phyloP scores from a whole-genome alignment of 116 monocot species.

The Papilionanthe hybrid region DNA sequence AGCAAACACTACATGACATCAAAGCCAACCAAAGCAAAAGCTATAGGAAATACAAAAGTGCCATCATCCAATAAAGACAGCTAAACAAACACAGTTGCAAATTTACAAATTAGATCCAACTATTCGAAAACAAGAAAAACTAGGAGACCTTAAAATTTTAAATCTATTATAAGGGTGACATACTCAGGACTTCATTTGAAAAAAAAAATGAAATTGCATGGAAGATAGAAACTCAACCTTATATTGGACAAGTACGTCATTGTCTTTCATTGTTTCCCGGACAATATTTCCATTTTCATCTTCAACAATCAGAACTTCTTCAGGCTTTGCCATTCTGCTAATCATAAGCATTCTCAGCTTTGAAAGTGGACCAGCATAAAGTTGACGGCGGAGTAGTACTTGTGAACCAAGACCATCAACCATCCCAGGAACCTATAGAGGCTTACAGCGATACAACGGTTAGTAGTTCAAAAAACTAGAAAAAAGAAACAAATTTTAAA shows the following conservation, averaged over 20 bases:
- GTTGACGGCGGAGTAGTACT: conserved; percentile 63
- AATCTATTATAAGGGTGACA: neutral
- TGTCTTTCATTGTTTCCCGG: conserved; percentile 98
- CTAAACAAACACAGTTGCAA: neutral
- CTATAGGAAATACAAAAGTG: neutral
- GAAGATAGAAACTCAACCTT: conserved; percentile 41
- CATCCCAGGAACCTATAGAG: conserved; percentile 49
- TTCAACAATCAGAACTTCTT: conserved; percentile 97
- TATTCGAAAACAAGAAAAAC: neutral
- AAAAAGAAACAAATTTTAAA: neutral
- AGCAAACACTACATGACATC: neutral
- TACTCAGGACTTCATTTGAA: neutral
- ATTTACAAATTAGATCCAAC: neutral
- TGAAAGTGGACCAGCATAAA: conserved; percentile 79
- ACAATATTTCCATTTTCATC: conserved; percentile 99
- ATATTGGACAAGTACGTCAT: conserved; percentile 98
- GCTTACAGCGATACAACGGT: conserved; percentile 15
- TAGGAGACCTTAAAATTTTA: neutral
- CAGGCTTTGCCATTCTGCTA: conserved; percentile 98
- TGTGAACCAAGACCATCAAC: conserved; percentile 82
- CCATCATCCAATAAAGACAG: neutral
- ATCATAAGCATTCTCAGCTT: conserved; percentile 97
- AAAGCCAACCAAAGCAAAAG: neutral
- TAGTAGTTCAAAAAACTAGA: neutral
- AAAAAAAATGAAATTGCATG: neutral